Evolutionary conservation across 1,284 basidiomycete species (phyloP).

Genomic region (Cryptococcus depauperatus): DNA sequence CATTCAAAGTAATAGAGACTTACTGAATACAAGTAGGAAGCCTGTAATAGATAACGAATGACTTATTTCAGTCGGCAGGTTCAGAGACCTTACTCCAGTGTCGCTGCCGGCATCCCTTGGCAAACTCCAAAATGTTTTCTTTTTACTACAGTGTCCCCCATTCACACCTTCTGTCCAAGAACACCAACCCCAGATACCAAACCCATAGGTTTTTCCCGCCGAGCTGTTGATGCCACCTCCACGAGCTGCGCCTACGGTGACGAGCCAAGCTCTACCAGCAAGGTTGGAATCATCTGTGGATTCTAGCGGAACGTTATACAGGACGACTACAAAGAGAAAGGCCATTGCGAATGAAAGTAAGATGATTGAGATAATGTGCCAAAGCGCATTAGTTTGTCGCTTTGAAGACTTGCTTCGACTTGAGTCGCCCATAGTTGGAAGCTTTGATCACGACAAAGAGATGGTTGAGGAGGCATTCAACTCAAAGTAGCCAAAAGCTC

Average conservation of each 20-base stretch:
- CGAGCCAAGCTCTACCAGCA: constrained; percentile 3
- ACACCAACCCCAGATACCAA: constrained; percentile 11
- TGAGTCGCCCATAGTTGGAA: neutral
- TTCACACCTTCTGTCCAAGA: constrained; percentile 3
- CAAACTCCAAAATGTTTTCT: constrained; percentile 7
- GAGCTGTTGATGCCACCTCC: neutral
- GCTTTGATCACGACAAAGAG: neutral
- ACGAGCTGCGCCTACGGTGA: neutral
- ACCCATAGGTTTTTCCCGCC: constrained; percentile 1
- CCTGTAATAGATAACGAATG: constrained; percentile 8
- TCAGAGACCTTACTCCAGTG: neutral
- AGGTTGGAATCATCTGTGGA: neutral
- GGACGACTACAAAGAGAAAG: constrained; percentile 6
- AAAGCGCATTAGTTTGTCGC: constrained; percentile 2
- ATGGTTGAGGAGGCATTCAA: neutral
- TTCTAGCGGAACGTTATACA: constrained; percentile 10
- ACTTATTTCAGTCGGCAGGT: neutral
- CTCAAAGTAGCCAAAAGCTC: neutral
- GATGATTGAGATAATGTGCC: constrained; percentile 5
- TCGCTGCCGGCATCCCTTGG: constrained; percentile 2
- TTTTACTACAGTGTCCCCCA: constrained; percentile 1
- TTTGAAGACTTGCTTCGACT: neutral
- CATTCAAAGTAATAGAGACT: neutral
- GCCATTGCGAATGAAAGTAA: neutral
- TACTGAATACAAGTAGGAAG: constrained; percentile 8